Evolutionary conservation across 2,329 filamentous ascomycete species (phyloP).

Genomic region (Diaporthe sp.): DNA sequence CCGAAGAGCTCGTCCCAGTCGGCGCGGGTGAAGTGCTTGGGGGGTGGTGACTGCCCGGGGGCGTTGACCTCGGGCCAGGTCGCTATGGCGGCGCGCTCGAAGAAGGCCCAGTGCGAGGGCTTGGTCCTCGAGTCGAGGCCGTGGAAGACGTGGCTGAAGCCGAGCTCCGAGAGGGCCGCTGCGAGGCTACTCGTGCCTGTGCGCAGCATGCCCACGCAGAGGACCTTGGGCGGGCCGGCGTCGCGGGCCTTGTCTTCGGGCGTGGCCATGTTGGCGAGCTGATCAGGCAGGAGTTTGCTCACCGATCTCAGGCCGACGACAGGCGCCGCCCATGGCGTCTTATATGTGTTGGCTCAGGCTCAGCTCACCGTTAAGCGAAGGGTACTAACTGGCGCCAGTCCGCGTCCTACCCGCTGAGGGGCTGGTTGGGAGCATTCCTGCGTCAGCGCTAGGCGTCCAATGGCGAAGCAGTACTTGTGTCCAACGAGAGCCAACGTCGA

Average conservation of each 20-base stretch:
- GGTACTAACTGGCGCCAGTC: not conserved
- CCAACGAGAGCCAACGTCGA: not conserved
- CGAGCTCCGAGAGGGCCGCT: conserved; percentile 36
- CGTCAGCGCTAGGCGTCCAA: not conserved
- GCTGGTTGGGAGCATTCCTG: not conserved
- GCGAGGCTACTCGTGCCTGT: conserved; percentile 42
- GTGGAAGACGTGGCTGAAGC: conserved; percentile 41
- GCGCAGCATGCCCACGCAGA: conserved; percentile 14
- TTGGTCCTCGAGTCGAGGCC: conserved; percentile 37
- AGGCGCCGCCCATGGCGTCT: not conserved
- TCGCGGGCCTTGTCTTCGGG: conserved; percentile 1
- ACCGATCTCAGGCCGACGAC: not conserved
- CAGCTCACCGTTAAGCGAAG: not conserved
- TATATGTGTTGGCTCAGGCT: not conserved
- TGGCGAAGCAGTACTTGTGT: no score
- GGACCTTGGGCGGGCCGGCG: not conserved
- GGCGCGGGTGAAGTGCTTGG: conserved; percentile 29
- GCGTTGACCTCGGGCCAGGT: conserved; percentile 38
- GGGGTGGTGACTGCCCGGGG: not conserved
- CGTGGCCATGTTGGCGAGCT: not conserved
- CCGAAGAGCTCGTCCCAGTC: conserved; percentile 43
- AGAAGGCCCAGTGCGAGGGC: conserved; percentile 31
- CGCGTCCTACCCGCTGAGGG: not conserved
- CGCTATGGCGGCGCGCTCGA: conserved; percentile 41
- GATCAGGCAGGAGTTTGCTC: not conserved